A percentile compares a stretch with the other conserved stretches of the same genome.
Evolutionary conservation across 2,329 filamentous ascomycete genomes (phyloP).

Genomic region (Venturia oleaginea): DNA sequence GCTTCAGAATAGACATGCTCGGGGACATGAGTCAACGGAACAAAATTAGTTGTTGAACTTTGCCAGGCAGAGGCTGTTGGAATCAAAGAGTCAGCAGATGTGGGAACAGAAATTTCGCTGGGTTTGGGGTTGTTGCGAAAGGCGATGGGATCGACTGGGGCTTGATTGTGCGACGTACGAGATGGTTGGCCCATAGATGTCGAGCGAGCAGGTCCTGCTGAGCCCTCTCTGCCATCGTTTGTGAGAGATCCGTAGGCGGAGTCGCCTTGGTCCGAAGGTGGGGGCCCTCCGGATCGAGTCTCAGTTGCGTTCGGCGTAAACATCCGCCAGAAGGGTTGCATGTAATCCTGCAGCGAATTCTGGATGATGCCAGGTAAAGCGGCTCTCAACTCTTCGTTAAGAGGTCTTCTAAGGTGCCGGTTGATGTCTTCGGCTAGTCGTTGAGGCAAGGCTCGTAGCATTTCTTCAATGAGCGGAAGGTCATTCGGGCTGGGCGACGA

Average conservation of each 20-base stretch:
- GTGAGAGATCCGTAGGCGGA: conserved; percentile 10
- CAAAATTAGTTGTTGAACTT: neutral
- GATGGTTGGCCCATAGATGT: neutral
- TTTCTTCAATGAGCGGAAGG: conserved; percentile 11
- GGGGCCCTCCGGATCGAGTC: conserved; percentile 2
- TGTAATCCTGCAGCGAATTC: conserved; percentile 8
- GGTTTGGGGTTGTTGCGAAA: neutral
- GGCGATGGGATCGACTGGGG: neutral
- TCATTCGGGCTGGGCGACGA: conserved; percentile 10
- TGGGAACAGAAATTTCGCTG: neutral
- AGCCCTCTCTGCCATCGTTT: conserved; percentile 4
- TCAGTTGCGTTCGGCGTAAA: conserved; percentile 2
- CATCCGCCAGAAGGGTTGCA: conserved; percentile 12
- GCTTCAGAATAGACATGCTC: conserved; percentile 1
- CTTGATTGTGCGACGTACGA: neutral
- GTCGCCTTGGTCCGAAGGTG: conserved; percentile 11
- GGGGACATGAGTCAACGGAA: conserved; percentile 5
- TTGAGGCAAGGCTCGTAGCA: conserved; percentile 9
- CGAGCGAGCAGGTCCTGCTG: neutral
- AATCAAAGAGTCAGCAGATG: neutral
- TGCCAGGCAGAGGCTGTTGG: conserved; percentile 2
- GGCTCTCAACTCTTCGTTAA: conserved; percentile 9
- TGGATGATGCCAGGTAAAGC: conserved; percentile 11
- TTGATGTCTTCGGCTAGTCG: conserved; percentile 10
- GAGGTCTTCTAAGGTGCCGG: neutral